These are phyloP conservation scores for Camelina laxa DNA, from an alignment of 345 rosid genomes.

Conservation along the genomic window DNA sequence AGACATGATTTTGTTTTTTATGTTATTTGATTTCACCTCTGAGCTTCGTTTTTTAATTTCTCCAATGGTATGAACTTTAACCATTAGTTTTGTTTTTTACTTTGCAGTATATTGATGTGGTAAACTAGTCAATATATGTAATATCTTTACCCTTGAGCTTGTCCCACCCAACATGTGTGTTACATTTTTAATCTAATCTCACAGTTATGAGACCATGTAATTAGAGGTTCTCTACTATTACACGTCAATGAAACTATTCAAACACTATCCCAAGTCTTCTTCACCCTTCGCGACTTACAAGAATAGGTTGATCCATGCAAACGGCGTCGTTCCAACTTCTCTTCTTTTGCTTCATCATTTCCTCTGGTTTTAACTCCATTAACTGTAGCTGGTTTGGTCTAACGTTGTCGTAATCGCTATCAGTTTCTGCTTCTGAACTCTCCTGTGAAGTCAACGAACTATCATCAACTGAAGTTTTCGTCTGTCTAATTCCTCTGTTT, in stretches of 20 bases:
- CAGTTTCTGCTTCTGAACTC: conserved; percentile 57
- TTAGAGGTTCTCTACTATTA: not conserved
- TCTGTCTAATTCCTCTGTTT: conserved; percentile 10
- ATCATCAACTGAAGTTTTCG: conserved; percentile 56
- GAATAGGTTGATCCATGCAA: conserved; percentile 1
- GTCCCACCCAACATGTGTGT: no score
- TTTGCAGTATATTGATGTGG: no score
- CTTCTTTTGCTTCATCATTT: conserved; percentile 50
- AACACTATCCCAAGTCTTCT: conserved; percentile 34
- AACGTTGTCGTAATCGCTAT: conserved; percentile 20
- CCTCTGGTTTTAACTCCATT: conserved; percentile 49
- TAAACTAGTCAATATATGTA: no score
- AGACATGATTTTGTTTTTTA: no score
- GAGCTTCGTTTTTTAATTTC: no score
- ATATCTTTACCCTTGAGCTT: no score
- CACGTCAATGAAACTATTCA: not conserved
- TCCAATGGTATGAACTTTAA: no score
- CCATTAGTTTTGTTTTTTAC: no score
- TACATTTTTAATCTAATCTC: no score
- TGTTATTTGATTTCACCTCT: no score
- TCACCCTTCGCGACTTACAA: conserved; percentile 21
- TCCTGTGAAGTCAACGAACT: conserved; percentile 78
- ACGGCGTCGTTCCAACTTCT: conserved; percentile 44
- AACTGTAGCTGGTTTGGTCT: conserved; percentile 53
- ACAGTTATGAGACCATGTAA: no score